Evolutionary conservation across 495 filamentous ascomycete genomes (phyloP).

Genomic region (Evansstolkia leycettana): DNA sequence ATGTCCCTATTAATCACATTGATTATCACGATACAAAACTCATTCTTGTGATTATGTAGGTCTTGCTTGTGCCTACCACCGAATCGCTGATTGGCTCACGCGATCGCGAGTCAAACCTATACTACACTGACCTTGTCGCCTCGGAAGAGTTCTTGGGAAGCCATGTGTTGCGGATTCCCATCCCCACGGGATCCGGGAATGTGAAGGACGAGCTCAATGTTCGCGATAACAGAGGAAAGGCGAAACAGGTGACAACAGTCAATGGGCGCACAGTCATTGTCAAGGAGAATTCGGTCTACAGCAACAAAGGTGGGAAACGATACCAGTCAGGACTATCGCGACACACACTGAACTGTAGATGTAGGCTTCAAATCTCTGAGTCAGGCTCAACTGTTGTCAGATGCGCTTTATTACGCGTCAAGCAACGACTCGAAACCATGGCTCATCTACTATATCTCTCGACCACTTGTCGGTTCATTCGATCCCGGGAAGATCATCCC

Average conservation of each 20-base stretch:
- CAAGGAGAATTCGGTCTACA: conserved; percentile 87
- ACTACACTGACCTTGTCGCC: conserved; percentile 67
- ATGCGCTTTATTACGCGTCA: conserved; percentile 80
- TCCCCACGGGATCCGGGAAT: conserved; percentile 33
- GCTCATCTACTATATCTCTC: conserved; percentile 94
- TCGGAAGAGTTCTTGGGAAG: conserved; percentile 93
- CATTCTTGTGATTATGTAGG: conserved; percentile 26
- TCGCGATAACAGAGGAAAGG: conserved; percentile 83
- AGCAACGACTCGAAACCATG: conserved; percentile 74
- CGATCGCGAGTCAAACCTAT: conserved; percentile 72
- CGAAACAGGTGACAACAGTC: conserved; percentile 80
- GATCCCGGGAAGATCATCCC: conserved; percentile 58
- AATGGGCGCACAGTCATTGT: conserved; percentile 91
- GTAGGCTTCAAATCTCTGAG: conserved; percentile 84
- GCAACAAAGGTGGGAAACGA: conserved; percentile 68
- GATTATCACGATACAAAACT: not conserved
- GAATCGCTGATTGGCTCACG: conserved; percentile 79
- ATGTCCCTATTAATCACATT: conserved; percentile 13
- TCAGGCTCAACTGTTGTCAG: conserved; percentile 79
- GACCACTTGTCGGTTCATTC: conserved; percentile 74
- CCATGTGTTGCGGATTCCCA: conserved; percentile 84
- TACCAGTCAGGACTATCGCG: not conserved
- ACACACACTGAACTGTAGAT: conserved; percentile 8
- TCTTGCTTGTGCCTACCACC: conserved; percentile 87
- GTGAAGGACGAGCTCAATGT: conserved; percentile 64